phyloP scores from a whole-genome alignment of 2,329 filamentous ascomycete species.

The Boeremia exigua region DNA sequence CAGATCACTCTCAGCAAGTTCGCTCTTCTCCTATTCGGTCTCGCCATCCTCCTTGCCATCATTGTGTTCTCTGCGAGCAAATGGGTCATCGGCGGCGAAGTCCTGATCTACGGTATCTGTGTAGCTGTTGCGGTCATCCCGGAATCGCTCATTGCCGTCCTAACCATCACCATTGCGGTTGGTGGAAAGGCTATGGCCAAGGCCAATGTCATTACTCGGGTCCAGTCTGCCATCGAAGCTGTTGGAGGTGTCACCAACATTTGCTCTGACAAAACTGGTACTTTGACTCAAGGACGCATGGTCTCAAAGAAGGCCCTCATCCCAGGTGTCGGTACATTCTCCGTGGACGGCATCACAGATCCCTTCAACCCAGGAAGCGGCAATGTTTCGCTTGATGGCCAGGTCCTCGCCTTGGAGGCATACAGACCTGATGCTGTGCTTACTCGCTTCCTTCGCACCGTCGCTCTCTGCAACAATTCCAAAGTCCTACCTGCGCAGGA shows the following conservation, averaged over 20 bases:
- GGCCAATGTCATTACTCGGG: conserved; percentile 50
- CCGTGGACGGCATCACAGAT: conserved; percentile 43
- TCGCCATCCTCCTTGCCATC: conserved; percentile 73
- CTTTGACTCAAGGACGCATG: conserved; percentile 51
- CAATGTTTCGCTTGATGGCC: conserved; percentile 38
- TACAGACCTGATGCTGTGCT: conserved; percentile 29
- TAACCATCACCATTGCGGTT: conserved; percentile 68
- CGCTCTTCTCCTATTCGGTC: conserved; percentile 77
- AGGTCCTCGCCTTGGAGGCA: conserved; percentile 33
- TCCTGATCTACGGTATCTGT: conserved; percentile 57
- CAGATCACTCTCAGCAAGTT: conserved; percentile 87
- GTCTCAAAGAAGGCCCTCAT: conserved; percentile 48
- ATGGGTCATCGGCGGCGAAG: conserved; percentile 50
- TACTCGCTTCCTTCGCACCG: conserved; percentile 43
- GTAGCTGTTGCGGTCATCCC: conserved; percentile 56
- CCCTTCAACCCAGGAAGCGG: conserved; percentile 47
- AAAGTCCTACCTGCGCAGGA: conserved; percentile 39
- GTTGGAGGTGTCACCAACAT: conserved; percentile 52
- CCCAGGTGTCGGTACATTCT: conserved; percentile 41
- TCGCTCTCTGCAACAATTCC: conserved; percentile 50
- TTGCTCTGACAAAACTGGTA: conserved; percentile 51
- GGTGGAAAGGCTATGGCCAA: conserved; percentile 51
- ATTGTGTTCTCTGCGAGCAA: conserved; percentile 71
- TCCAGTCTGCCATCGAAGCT: conserved; percentile 49
- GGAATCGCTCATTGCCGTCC: conserved; percentile 65